Evolutionary conservation across 805 yeast genomes (phyloP), one percentile per base, ranked within the genome.

Genomic region (Sugiyamaella chiloensis): DNA sequence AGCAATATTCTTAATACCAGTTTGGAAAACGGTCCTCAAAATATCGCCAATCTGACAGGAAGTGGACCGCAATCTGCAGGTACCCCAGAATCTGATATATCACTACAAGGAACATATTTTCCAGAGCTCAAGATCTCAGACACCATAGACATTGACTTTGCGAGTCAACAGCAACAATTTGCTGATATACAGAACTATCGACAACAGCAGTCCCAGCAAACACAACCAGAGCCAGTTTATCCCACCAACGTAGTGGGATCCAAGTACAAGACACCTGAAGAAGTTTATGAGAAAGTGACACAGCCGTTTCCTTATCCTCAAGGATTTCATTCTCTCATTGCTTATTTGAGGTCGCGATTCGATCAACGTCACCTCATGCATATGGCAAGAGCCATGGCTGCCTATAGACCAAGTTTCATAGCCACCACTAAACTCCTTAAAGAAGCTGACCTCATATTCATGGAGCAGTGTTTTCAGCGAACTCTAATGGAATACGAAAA

Each of bases 371-470:
- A 65, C 39, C 46, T 67, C 42, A 58, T 61, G 52, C 56, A 53
- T 19, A 68, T 72, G 50, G 73, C 74, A 6, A 64, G 64, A 50
- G 67, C 74, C 1, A 72, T 72, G 66, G 72, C 72, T n/a, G 63
- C 63, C 2, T 69, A 67, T 19, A 69, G 91, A 46, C 91, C 93
- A 9, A 79, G 87, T 11, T 86, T 86, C 57, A 84, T 83, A 16
- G 80, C 88, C 17, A 83, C 89, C 1, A 85, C 88, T 42, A 80
- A 85, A 56, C 78, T 82, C 4, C 68, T 86, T 36, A 82, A 79
- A 57, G 89, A 85, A 53, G 79, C 79, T 60, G 93, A 86, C 61
- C 65, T 84, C 41, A 75, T 83, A 32, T 78, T 78, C 52, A 79
- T 81, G 30, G 85, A 80, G 53, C 58, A 80, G 40, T 74, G 79